Evolutionary conservation across 2,329 filamentous ascomycete genomes (phyloP).

Genomic region (Sporothrix globosa): DNA sequence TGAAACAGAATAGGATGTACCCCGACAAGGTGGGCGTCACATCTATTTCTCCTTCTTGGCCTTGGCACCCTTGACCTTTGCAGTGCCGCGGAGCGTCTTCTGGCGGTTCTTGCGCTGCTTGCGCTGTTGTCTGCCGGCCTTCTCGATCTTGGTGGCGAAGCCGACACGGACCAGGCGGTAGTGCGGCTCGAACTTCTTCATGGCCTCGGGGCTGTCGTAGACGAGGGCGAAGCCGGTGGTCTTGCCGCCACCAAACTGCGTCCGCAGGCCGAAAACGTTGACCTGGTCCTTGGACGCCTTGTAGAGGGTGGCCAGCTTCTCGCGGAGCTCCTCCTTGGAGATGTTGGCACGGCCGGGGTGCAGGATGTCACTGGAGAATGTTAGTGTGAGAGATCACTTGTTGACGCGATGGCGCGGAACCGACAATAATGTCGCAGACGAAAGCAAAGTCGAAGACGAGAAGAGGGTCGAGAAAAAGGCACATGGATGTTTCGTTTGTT

Average conservation of each 20-base stretch:
- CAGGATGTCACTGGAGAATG: constrained; percentile 82
- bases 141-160: constrained; percentile 92
- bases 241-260: constrained; percentile 99
- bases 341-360: constrained; percentile 98
- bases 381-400: constrained; percentile 9
- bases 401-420: no score
- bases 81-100: constrained; percentile 97
- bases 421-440: no score
- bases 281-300: constrained; percentile 98
- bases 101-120: constrained; percentile 99
- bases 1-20: no score
- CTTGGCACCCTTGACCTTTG: constrained; percentile 95
- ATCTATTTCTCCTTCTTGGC: constrained; percentile 92
- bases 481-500: no score
- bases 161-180: constrained; percentile 96
- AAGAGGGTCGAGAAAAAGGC: no score
- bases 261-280: constrained; percentile 97
- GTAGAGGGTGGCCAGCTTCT: constrained; percentile 94
- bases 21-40: constrained; percentile 37
- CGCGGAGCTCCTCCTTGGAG: constrained; percentile 97
- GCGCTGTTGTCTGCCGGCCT: constrained; percentile 97
- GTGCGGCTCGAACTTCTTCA: constrained; percentile 99
- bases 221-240: constrained; percentile 97
- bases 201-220: constrained; percentile 96
- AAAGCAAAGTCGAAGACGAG: no score